Base-by-base conservation (phyloP, 768 basidiomycete species). In the Calocybe cyanea region DNA sequence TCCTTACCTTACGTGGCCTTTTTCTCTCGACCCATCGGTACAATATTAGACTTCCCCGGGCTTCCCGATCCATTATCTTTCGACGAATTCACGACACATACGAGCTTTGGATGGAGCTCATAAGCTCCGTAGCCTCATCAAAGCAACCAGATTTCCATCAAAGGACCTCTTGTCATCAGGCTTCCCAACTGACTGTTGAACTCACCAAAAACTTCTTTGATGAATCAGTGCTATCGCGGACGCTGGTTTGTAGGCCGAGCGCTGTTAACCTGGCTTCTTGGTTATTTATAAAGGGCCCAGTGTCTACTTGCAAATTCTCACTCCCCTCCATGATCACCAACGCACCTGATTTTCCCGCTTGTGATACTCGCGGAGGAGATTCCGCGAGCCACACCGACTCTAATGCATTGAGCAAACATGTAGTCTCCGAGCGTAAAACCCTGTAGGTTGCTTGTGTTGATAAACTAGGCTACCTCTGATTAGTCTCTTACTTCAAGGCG, bases 401-500 rank as follows among this genome's bases (percentile, higher is more conserved):
- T 15, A 44, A 39, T 13, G 15, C 18, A 7, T 14, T 25, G 11
- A 37, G 25, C 25, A 48, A 49, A 21, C 38, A 36, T 10, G n/a
- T 11, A 15, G 31, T 18, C n/a, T 53, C 53, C 18, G 57, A 57
- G 41, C 51, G 48, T 19, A 47, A 35, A 28, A 57, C 47, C 14
- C 43, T 59, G 57, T 59, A 39, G n/a, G 50, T 45, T 43, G 2
- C 8, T 34, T 4, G 4, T 23, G 17, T 17, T 37, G 33, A 20
- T 31, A 13, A 41, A 45, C 31, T 38, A 35, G 21, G 37, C 39
- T 21, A 52, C 52, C 41, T 32, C 33, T 17, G 43, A 2, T 15
- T 42, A 3, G 18, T 37, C 25, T 19, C 24, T 25, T 14, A 25
- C 14, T 32, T 19, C 30, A 14, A 70, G 68, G 49, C 61, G 63